Evolutionary conservation across 345 rosid species (phyloP), one percentile per base, ranked within the genome.

Genomic region (Sapria himalayana): DNA sequence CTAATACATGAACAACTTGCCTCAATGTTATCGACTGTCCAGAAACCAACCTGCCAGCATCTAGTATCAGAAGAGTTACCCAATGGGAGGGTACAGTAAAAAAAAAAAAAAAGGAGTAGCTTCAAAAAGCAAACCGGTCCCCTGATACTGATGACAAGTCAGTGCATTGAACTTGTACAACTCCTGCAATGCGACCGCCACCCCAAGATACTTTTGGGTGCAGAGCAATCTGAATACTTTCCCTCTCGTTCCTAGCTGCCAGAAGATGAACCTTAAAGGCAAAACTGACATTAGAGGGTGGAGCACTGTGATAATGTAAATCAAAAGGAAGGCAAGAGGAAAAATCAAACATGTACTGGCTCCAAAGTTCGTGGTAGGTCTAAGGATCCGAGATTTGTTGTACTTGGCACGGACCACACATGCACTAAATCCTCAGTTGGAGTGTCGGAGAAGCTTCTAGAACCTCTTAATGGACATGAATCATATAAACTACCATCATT

Each of bases 231-330:
- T 86, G 97, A 62, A 76, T 66, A 64, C 94, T 76, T 51, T 86
- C 97, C 60, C 92, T 71, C 66, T 86, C 97, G 34, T 86, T 86
- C 59, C 97, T 78, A 51, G 97, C 94, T 19, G 92, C 94, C 64
- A 86, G 68, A 43, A 86, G 92, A 64, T 69, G 75, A 40, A 76
- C 64, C 94, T 86, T 58, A 51, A 70, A 56, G 58, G 48, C 19
- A 51, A 39, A 46, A 49, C 27, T 46, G 25, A 4, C 18, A 27
- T 55, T 45, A 54, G 49, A 51, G 46, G 37, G 18, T 37, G 25
- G 47, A 55, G 56, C 18, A 29, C 32, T 15, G 14, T 39, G 36
- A 20, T 19, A 41, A 25, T 34, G 47, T 5, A 33, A 19, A 10
- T 10, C 34, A 14, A 20, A 10, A 22, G 20, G 18, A 0, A 22